Base-by-base conservation (phyloP, 1,139 yeast genomes). In the Taphrina flavorubra region DNA sequence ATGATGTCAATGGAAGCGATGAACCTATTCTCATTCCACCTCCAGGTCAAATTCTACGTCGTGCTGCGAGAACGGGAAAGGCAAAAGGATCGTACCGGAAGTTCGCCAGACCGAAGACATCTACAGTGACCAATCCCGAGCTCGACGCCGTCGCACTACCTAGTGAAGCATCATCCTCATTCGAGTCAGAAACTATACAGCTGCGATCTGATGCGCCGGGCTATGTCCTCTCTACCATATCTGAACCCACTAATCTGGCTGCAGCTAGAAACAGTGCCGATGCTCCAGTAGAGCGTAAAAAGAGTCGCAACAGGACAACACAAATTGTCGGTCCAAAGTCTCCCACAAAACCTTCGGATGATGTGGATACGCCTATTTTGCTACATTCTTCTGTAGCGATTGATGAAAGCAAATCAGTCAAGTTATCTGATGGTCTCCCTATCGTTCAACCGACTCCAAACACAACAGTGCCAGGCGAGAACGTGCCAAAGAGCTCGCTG, bases 1-100 rank as follows among this genome's bases (percentile, higher is more conserved):
- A 51, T 2, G 42, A 46, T 25, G 31, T 2, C 31, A 16, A 14
- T 16, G 56, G 37, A 10, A 46, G 61, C 13, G 67, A 63, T 20
- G 67, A 31, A 51, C 67, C 67, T 14, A 55, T 63, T 7, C 44
- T 63, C 7, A 46, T 55, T 4, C 67, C 67, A 6, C 67, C 67
- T 11, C 59, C 59, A 11, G 67, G 67, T 34, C 67, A 63, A n/a
- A 63, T 63, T 8, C 47, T 63, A 6, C 53, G 67, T 25, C 56
- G 67, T 14, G 67, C 67, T 6, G 67, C 67, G 8, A 36, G 67
- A 37, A 63, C 67, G 6, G 67, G 67, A 7, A 63, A 63, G 39
- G 67, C 55, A 6, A 56, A 55, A 6, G 67, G 67, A 13, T 63
- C 67, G 6, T 63, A 63, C 20, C 46, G 67, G 7, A 63, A 63